Evolutionary conservation across 352 stramenopile genomes (phyloP), one percentile per base, ranked within the genome.

Genomic region (Phytopythium sindhum): DNA sequence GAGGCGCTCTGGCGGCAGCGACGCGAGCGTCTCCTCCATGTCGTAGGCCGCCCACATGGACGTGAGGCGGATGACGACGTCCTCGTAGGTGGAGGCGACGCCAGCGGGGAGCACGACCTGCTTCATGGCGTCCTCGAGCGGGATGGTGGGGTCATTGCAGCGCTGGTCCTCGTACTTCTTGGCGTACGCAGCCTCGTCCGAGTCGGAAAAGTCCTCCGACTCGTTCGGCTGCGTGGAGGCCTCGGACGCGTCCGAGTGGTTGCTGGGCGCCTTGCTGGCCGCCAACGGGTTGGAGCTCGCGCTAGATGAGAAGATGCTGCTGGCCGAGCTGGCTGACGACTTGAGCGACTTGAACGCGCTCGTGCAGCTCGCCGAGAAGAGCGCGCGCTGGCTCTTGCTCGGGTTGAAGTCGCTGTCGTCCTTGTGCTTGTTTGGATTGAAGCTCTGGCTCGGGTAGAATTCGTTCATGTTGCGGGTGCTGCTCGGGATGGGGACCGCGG

Each of bases 1-100:
- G 37, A 78, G 73, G 0, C 76, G 76, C 29, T 84, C 76, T 8
- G 78, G 67, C 33, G 74, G 68, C 51, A 87, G 69, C 29, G 75
- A 73, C 47, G 78, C 76, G 10, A 89, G 73, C 56, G 72, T 75
- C 47, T 87, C 78, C 12, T 86, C 70, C 31, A 86, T 61, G 31
- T 88, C 82, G 70, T 88, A 94, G 42, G 84, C 65, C 14, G 84
- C 77, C 86, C 86, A 94, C 86, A 94, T 92, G 31, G 81, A 86
- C 24, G 75, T 90, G 51, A 94, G 66, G 5, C 86, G 81, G 44
- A 86, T 75, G 39, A 90, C 74, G 50, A 93, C 77, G 75, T 94
- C 86, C 69, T 92, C 80, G 64, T 84, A 78, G 21, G 86, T 94
- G 52, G 76, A 80, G 4, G 68, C 66, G 33, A 68, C 58, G 24